Percentiles rank a stretch among this genome's conserved stretches.
Evolutionary conservation across 202 grass and related monocot genomes (phyloP).

Genomic region (Digitaria exilis): DNA sequence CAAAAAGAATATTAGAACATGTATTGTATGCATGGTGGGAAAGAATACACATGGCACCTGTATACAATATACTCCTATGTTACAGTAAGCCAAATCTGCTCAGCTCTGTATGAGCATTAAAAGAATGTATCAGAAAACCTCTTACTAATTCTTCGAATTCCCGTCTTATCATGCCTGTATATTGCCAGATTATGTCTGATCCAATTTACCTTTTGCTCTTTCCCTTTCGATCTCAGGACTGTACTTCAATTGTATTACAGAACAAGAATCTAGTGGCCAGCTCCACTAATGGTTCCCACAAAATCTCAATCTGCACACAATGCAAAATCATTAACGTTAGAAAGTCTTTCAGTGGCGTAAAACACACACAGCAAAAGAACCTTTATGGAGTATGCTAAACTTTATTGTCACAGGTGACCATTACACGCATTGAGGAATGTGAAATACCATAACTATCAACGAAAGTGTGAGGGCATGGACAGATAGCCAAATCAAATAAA

Average conservation of each 20-base stretch:
- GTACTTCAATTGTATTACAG: not conserved
- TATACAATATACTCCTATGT: conserved; percentile 19
- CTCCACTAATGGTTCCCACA: not conserved
- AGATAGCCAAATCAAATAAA: not conserved
- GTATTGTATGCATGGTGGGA: not conserved
- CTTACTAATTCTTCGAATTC: not conserved
- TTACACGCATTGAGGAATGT: conserved; percentile 2
- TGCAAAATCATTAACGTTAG: conserved; percentile 10
- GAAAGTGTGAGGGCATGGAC: not conserved
- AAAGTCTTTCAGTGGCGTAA: not conserved
- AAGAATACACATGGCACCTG: conserved; percentile 9
- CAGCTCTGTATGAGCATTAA: conserved; percentile 24
- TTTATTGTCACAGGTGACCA: not conserved
- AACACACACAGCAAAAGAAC: not conserved
- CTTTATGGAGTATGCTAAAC: not conserved
- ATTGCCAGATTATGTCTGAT: conserved; percentile 8
- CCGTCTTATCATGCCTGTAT: not conserved
- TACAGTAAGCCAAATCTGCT: conserved; percentile 23
- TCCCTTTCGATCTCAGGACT: not conserved
- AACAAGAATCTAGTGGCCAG: not conserved
- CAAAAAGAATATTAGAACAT: conserved; percentile 27
- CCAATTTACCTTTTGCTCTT: not conserved
- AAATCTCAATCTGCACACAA: conserved; percentile 39
- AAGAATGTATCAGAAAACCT: conserved; percentile 25
- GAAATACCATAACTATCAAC: not conserved